Conservation (phyloP, 2,329 filamentous ascomycete genomes). For the Arthroderma uncinatum region DNA sequence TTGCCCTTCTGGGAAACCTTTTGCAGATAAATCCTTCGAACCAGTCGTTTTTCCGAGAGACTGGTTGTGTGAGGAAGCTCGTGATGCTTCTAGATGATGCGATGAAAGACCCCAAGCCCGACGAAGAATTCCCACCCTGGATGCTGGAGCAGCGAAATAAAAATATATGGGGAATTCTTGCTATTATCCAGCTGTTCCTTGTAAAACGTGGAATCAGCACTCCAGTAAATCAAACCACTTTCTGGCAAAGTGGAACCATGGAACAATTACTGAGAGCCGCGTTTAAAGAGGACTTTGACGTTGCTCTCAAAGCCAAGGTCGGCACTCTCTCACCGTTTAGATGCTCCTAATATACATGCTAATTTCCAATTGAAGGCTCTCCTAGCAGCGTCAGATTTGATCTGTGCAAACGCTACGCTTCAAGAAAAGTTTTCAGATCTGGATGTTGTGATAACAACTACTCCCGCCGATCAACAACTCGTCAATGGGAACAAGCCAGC, state of each 20-base stretch:
- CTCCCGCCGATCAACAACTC: slow-evolving; percentile 20
- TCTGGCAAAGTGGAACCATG: slow-evolving; percentile 72
- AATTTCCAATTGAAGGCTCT: slow-evolving; percentile 49
- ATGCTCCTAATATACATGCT: neutral
- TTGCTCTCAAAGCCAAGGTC: slow-evolving; percentile 73
- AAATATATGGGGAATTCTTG: slow-evolving; percentile 82
- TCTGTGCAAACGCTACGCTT: slow-evolving; percentile 64
- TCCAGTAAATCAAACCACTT: slow-evolving; percentile 69
- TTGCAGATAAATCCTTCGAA: slow-evolving; percentile 80
- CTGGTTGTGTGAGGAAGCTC: slow-evolving; percentile 65
- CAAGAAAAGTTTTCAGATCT: slow-evolving; percentile 87
- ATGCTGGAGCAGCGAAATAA: slow-evolving; percentile 68
- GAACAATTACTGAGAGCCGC: slow-evolving; percentile 70
- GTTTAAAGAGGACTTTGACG: slow-evolving; percentile 61
- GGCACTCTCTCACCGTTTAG: slow-evolving; percentile 14
- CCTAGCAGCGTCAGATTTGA: slow-evolving; percentile 74
- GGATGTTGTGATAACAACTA: slow-evolving; percentile 45
- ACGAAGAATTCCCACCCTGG: slow-evolving; percentile 59
- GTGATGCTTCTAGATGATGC: slow-evolving; percentile 55
- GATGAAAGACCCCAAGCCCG: slow-evolving; percentile 44
- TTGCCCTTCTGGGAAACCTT: slow-evolving; percentile 82
- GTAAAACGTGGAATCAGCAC: slow-evolving; percentile 70
- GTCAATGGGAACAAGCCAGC: slow-evolving; percentile 26
- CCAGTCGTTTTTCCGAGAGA: slow-evolving; percentile 86
- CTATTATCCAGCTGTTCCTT: slow-evolving; percentile 77